A percentile compares a stretch with the other conserved stretches of the same genome.
Conservation (phyloP, 2,329 filamentous ascomycete species). For the Gaeumannomyces sp. region DNA sequence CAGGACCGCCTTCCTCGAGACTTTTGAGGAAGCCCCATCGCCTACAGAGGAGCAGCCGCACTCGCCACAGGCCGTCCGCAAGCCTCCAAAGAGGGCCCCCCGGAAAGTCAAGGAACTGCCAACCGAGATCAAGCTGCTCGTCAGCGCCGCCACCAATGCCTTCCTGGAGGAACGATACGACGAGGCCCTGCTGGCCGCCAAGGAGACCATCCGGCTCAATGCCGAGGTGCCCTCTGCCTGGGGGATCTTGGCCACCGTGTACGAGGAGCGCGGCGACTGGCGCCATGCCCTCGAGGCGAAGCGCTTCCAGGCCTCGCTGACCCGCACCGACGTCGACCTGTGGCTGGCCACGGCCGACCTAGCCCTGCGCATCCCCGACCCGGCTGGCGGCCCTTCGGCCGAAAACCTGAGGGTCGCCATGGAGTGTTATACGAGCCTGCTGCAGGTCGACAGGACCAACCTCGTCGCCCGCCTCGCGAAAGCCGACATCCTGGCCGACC, state of each 20-base stretch:
- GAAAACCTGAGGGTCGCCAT: constrained; percentile 46
- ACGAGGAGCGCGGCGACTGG: constrained; percentile 51
- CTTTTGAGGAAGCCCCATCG: neutral
- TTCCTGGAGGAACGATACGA: constrained; percentile 59
- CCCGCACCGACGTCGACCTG: constrained; percentile 51
- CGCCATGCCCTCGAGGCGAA: constrained; percentile 53
- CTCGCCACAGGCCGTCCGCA: constrained; percentile 11
- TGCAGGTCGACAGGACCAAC: constrained; percentile 51
- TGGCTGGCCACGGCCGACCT: constrained; percentile 57
- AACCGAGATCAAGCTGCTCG: constrained; percentile 62
- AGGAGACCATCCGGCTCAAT: constrained; percentile 62
- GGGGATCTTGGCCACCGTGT: constrained; percentile 55
- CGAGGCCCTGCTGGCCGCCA: constrained; percentile 50
- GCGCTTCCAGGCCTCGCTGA: constrained; percentile 56
- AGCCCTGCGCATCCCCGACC: constrained; percentile 42
- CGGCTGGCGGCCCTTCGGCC: constrained; percentile 30
- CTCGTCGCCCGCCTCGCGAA: constrained; percentile 53
- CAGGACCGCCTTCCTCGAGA: constrained; percentile 26
- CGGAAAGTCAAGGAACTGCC: constrained; percentile 61
- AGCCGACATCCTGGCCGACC: constrained; percentile 50
- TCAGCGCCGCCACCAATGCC: constrained; percentile 61
- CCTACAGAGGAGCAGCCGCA: constrained; percentile 12
- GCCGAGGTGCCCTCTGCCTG: constrained; percentile 61
- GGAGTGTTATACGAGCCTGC: constrained; percentile 53
- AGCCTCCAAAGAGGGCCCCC: constrained; percentile 33